Evolutionary conservation across 1,284 basidiomycete genomes (phyloP).

Genomic region (Pascua sp.): DNA sequence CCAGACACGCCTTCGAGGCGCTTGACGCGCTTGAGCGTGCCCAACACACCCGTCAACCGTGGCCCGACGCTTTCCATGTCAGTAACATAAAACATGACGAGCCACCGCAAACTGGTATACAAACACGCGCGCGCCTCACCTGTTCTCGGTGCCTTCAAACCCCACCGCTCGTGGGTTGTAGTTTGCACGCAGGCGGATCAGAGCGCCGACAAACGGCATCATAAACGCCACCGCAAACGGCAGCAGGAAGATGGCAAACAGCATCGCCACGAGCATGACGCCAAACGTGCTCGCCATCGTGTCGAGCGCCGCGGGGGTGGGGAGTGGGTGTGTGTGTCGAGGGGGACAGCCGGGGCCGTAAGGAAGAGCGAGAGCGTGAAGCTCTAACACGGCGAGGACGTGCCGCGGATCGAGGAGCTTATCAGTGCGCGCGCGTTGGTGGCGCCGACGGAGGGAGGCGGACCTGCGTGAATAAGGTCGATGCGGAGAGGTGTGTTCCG

Average conservation of each 20-base stretch:
- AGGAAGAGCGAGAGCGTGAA: no score
- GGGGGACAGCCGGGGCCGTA: background rate
- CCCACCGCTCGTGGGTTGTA: slow-evolving; percentile 62
- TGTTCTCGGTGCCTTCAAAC: slow-evolving; percentile 56
- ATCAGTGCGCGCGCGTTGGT: no score
- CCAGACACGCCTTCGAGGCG: slow-evolving; percentile 75
- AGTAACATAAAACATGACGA: background rate
- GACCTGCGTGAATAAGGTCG: no score
- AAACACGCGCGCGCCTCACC: slow-evolving; percentile 20
- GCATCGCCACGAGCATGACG: slow-evolving; percentile 30
- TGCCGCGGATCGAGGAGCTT: no score
- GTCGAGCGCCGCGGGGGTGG: background rate
- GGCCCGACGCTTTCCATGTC: slow-evolving; percentile 46
- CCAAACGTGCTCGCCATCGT: background rate
- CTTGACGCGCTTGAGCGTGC: slow-evolving; percentile 69
- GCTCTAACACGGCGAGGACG: no score
- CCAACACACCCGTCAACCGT: slow-evolving; percentile 42
- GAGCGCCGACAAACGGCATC: slow-evolving; percentile 48
- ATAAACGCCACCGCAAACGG: slow-evolving; percentile 42
- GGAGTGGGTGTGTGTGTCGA: background rate
- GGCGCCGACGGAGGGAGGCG: no score
- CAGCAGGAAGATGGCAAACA: slow-evolving; percentile 44
- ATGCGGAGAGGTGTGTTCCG: no score
- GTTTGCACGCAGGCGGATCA: slow-evolving; percentile 50
- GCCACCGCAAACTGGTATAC: background rate